Evolutionary conservation across 2,329 filamentous ascomycete species (phyloP), one percentile per base, ranked within the genome.

Genomic region (Calonectria hawksworthii): DNA sequence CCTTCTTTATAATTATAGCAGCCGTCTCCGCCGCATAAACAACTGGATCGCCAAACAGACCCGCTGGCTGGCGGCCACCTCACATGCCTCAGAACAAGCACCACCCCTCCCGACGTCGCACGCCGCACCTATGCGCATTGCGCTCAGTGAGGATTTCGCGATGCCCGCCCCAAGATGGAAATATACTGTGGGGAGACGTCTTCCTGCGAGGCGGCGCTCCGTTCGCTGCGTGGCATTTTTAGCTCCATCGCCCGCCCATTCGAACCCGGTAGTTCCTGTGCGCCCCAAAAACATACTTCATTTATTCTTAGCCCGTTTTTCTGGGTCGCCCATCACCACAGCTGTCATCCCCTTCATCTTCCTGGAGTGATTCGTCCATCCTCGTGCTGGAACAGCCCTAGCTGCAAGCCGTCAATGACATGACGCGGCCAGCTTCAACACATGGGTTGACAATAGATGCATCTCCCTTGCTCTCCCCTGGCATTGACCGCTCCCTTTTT

Each of bases 21-120:
- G 47, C 56, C 68, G 54, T 70, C 68, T 38, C 47, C 68, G 50
- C 68, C 68, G 68, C 67, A 70, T 47, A 70, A 47, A 52, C 44
- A 50, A 34, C 16, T 34, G 8, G 68, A 30, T 63, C 68, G 41
- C 36, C 21, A 21, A 21, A 11, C 28, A 52, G 16, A n/a, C 44
- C 32, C 54, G 68, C 47, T 51, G 51, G n/a, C 30, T 61, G 56
- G 36, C 11, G 56, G 34, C 44, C 54, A 52, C 11, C 41, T 52
- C 68, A 70, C 28, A 36, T 34, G 32, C n/a, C 30, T 36, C 30
- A 30, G 21, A 66, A 23, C 47, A 56, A 41, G 26, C 36, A 18
- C 54, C 28, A 68, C 47, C 52, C 26, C 52, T 38, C 30, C 67
- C 23, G 10, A n/a, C 36, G 32, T 41, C 36, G 18, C 26, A 23